These are phyloP conservation scores for Macrophomina pseudophaseolina DNA, from an alignment of 2,329 filamentous ascomycete species.

Conservation along the genomic window DNA sequence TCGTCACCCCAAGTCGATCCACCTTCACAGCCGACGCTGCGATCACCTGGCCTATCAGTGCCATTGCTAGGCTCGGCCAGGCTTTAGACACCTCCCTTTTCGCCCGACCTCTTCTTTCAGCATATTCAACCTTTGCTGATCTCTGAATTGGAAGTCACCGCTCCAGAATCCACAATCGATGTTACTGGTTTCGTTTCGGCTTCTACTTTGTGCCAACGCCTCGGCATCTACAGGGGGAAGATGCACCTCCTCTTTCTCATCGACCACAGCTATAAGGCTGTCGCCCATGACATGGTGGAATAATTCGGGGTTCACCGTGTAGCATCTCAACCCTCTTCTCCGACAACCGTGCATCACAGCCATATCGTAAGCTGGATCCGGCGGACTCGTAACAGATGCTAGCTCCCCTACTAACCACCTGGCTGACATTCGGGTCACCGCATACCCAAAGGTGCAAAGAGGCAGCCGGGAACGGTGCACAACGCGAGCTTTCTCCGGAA, in stretches of 20 bases:
- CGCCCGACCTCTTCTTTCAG: slow-evolving; percentile 45
- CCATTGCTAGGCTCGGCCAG: neutral
- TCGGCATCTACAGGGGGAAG: slow-evolving; percentile 43
- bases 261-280: slow-evolving; percentile 43
- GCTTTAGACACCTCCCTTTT: slow-evolving; percentile 45
- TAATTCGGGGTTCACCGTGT: slow-evolving; percentile 50
- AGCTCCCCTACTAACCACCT: slow-evolving; percentile 40
- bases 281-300: slow-evolving; percentile 51
- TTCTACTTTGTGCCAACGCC: slow-evolving; percentile 37
- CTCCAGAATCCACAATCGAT: slow-evolving; percentile 49
- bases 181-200: slow-evolving; percentile 44
- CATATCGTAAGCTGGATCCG: slow-evolving; percentile 44
- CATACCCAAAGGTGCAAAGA: slow-evolving; percentile 52
- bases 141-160: slow-evolving; percentile 40
- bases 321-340: slow-evolving; percentile 46
- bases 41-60: too few species aligned
- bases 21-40: too few species aligned
- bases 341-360: slow-evolving; percentile 45
- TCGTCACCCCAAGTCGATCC: too few species aligned
- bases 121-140: slow-evolving; percentile 38
- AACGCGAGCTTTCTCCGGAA: slow-evolving; percentile 45
- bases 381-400: slow-evolving; percentile 33
- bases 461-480: slow-evolving; percentile 50
- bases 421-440: slow-evolving; percentile 41
- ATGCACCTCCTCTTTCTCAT: slow-evolving; percentile 33